These are phyloP conservation scores for Usnea hakonensis DNA, from an alignment of 495 filamentous ascomycete genomes.

Conservation along the genomic window DNA sequence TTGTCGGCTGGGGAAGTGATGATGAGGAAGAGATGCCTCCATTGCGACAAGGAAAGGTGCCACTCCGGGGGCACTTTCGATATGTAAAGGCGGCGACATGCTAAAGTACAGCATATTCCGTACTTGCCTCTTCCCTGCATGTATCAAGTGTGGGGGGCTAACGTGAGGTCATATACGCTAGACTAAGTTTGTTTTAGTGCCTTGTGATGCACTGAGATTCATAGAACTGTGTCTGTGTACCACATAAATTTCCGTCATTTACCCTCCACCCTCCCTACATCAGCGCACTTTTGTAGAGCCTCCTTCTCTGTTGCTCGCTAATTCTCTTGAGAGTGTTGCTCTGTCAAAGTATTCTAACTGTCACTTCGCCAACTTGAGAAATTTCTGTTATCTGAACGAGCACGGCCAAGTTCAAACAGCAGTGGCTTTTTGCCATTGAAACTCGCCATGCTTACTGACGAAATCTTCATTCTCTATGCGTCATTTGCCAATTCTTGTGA, in stretches of 20 bases:
- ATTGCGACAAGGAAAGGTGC: constrained; percentile 4
- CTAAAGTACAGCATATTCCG: too few relatives aligned
- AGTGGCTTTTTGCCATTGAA: neutral
- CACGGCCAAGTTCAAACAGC: neutral
- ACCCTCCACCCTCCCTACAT: neutral
- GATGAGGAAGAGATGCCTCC: constrained; percentile 21
- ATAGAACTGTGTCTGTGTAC: too few relatives aligned
- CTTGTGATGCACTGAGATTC: too few relatives aligned
- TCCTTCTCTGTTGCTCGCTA: neutral
- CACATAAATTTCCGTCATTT: too few relatives aligned
- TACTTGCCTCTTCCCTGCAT: neutral
- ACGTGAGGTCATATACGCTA: neutral
- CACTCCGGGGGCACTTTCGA: neutral
- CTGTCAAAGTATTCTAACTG: neutral
- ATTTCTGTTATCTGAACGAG: neutral
- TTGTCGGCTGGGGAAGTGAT: constrained; percentile 20
- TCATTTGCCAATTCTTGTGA: neutral
- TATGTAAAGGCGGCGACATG: constrained; percentile 9
- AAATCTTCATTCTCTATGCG: neutral
- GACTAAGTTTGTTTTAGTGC: too few relatives aligned
- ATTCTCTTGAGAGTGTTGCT: neutral
- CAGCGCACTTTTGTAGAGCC: neutral
- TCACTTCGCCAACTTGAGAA: neutral
- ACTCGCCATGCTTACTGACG: neutral
- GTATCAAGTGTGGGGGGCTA: neutral